These are phyloP conservation scores for Penicillium cinerascens DNA, from an alignment of 495 filamentous ascomycete species.

Conservation along the genomic window DNA sequence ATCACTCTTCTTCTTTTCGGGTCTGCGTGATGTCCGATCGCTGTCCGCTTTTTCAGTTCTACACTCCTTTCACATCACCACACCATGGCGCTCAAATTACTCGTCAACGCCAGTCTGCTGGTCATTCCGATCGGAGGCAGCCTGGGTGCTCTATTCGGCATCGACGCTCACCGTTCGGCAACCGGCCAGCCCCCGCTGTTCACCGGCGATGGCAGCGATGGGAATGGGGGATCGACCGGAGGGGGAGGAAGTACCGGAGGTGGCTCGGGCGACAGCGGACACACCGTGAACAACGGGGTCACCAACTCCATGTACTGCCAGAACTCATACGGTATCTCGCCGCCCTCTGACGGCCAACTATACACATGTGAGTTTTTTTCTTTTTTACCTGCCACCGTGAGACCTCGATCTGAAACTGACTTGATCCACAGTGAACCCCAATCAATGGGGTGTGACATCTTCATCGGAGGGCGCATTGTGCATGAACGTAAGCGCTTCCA, in stretches of 20 bases:
- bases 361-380: conserved; percentile 22
- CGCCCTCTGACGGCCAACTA: conserved; percentile 18
- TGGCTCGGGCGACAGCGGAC: conserved; percentile 10
- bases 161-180: conserved; percentile 34
- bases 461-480: conserved; percentile 15
- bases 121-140: conserved; percentile 38
- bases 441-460: conserved; percentile 29
- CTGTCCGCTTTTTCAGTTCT: background rate
- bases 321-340: conserved; percentile 21
- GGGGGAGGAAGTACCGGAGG: conserved; percentile 15
- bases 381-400: background rate
- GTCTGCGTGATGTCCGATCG: background rate
- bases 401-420: conserved; percentile 2
- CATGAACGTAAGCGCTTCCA: conserved; percentile 25
- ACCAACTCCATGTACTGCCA: conserved; percentile 21
- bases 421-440: conserved; percentile 27
- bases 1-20: background rate
- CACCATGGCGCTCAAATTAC: conserved; percentile 24
- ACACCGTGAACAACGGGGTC: conserved; percentile 12
- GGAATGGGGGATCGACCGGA: background rate
- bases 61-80: background rate
- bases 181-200: conserved; percentile 27
- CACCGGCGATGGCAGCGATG: conserved; percentile 8
- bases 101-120: conserved; percentile 37
- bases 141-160: conserved; percentile 35